Percentiles rank a stretch among this genome's conserved stretches.
phyloP scores from a whole-genome alignment of 768 basidiomycete genomes.

The Wakefieldia striispora region DNA sequence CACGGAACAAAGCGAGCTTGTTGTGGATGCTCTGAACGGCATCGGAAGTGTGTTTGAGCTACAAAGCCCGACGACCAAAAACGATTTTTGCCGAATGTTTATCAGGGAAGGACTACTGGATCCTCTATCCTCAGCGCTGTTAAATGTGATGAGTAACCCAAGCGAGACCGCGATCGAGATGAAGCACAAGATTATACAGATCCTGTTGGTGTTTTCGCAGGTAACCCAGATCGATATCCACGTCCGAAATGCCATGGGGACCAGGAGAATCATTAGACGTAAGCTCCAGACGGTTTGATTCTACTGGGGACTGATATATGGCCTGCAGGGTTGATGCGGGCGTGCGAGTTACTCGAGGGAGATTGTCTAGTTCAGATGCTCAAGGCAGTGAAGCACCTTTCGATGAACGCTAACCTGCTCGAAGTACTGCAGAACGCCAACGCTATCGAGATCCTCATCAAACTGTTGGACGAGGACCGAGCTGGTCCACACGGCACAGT shows the following conservation, averaged over 20 bases:
- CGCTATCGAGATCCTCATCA: conserved; percentile 87
- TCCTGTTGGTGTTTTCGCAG: conserved; percentile 89
- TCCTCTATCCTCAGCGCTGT: conserved; percentile 84
- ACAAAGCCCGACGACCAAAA: conserved; percentile 94
- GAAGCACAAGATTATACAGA: conserved; percentile 87
- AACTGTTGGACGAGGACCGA: conserved; percentile 77
- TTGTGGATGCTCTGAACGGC: conserved; percentile 91
- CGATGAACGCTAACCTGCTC: conserved; percentile 86
- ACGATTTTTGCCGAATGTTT: conserved; percentile 98
- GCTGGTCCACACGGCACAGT: conserved; percentile 80
- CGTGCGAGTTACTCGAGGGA: conserved; percentile 84
- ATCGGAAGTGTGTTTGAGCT: conserved; percentile 95
- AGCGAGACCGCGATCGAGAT: conserved; percentile 66
- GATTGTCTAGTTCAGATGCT: conserved; percentile 86
- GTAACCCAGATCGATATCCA: conserved; percentile 95
- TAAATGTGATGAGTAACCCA: conserved; percentile 81
- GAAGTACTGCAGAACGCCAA: conserved; percentile 97
- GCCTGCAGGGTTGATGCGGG: conserved; percentile 72
- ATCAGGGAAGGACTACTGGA: conserved; percentile 93
- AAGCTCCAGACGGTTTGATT: conserved; percentile 33
- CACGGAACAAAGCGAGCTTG: conserved; percentile 83
- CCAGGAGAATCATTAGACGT: conserved; percentile 87
- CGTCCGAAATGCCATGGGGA: conserved; percentile 89
- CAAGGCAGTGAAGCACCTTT: conserved; percentile 94
- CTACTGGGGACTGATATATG: conserved; percentile 1